Conservation (phyloP, 768 basidiomycete genomes). For the Mycena olivaceomarginata region DNA sequence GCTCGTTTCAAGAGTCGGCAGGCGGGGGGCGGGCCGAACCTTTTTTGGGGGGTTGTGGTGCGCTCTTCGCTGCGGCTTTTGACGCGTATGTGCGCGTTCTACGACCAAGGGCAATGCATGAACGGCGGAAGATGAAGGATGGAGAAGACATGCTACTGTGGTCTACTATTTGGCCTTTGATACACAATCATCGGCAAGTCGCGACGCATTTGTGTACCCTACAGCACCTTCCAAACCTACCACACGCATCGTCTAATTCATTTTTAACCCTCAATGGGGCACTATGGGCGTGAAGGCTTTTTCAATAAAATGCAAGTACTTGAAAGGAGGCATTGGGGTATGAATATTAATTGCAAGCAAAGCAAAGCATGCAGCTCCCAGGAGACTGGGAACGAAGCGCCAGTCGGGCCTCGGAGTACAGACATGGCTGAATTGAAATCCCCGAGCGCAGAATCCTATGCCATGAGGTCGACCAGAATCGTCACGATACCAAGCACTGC, state of each 20-base stretch:
- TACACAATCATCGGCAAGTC: no score
- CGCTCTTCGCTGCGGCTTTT: conserved; percentile 6
- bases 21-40: background rate
- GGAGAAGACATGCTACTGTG: background rate
- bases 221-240: no score
- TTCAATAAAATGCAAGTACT: no score
- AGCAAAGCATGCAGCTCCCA: background rate
- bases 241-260: no score
- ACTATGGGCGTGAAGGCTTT: no score
- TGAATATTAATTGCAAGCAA: no score
- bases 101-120: conserved; percentile 21
- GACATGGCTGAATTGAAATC: no score
- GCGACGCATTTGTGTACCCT: no score
- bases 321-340: no score
- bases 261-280: no score
- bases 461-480: conserved; percentile 90
- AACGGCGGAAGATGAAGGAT: conserved; percentile 19
- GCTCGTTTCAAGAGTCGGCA: background rate
- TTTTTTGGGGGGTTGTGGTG: conserved; percentile 14
- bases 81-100: conserved; percentile 35
- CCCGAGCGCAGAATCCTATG: conserved; percentile 40
- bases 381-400: conserved; percentile 16
- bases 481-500: conserved; percentile 92
- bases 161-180: no score
- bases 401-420: no score